These are phyloP conservation scores for Trifolium subterraneum DNA, from an alignment of 306 rosid species.

Conservation along the genomic window DNA sequence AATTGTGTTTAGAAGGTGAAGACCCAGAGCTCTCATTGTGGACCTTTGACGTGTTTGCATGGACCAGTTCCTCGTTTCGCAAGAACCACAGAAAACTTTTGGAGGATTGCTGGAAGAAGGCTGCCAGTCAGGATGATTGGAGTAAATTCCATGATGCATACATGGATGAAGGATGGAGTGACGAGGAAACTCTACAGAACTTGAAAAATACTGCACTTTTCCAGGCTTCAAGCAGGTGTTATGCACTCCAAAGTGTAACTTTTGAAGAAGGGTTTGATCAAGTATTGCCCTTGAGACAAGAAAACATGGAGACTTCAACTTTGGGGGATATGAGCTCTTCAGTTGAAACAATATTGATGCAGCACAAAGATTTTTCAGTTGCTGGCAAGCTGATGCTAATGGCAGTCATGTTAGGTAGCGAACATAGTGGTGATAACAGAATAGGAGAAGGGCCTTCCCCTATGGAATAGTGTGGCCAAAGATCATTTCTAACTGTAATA, in stretches of 20 bases:
- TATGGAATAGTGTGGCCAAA: slow-evolving; percentile 57
- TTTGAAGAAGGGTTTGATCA: slow-evolving; percentile 81
- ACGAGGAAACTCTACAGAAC: slow-evolving; percentile 70
- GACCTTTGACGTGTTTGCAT: slow-evolving; percentile 81
- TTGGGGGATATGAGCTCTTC: slow-evolving; percentile 58
- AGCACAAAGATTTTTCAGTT: slow-evolving; percentile 80
- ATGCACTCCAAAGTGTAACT: slow-evolving; percentile 70
- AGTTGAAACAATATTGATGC: slow-evolving; percentile 83
- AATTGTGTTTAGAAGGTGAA: slow-evolving; percentile 71
- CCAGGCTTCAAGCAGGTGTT: slow-evolving; percentile 82
- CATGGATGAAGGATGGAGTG: slow-evolving; percentile 82
- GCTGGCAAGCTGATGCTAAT: slow-evolving; percentile 95
- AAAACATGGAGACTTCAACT: slow-evolving; percentile 52
- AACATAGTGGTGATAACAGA: slow-evolving; percentile 50
- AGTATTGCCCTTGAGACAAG: slow-evolving; percentile 75
- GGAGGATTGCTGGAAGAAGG: slow-evolving; percentile 94
- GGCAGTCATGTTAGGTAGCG: slow-evolving; percentile 79
- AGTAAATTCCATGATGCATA: slow-evolving; percentile 61
- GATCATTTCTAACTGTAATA: slow-evolving; percentile 22
- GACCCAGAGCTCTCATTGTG: slow-evolving; percentile 58
- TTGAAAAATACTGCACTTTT: slow-evolving; percentile 65
- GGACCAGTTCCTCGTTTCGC: slow-evolving; percentile 88
- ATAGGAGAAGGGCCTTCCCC: slow-evolving; percentile 60
- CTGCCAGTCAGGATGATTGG: slow-evolving; percentile 82
- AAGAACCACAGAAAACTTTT: slow-evolving; percentile 64